Evolutionary conservation across 306 rosid species (phyloP).

Genomic region (Carpinus viminea): DNA sequence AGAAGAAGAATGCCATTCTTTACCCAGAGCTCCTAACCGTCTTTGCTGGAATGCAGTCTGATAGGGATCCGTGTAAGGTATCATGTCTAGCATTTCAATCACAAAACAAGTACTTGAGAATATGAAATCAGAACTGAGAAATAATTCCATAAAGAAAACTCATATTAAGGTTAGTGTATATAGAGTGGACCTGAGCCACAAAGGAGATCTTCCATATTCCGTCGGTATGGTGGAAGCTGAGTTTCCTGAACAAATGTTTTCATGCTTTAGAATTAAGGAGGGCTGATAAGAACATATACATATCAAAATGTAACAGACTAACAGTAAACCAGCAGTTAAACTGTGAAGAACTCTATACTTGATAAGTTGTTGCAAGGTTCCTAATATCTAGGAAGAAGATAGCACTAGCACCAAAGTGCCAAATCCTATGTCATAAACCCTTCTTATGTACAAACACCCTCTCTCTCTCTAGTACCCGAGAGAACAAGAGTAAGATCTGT

Average conservation of each 20-base stretch:
- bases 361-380: neutral
- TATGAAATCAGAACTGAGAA: conserved; percentile 10
- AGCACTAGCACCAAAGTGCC: neutral
- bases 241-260: conserved; percentile 72
- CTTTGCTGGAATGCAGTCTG: conserved; percentile 88
- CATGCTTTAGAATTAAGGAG: conserved; percentile 30
- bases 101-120: conserved; percentile 39
- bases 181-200: conserved; percentile 83
- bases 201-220: conserved; percentile 92
- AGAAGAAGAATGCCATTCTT: conserved; percentile 88
- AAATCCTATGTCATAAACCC: neutral
- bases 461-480: neutral
- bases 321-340: neutral
- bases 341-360: neutral
- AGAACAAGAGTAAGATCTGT: neutral
- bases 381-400: conserved; percentile 14
- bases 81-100: conserved; percentile 66
- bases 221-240: conserved; percentile 76
- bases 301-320: neutral
- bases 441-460: neutral
- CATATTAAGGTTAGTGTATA: conserved; percentile 22
- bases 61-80: conserved; percentile 96
- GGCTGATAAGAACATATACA: conserved; percentile 4
- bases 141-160: neutral
- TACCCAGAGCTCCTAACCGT: conserved; percentile 87